Evolutionary conservation across 192 early-diverging fungal genomes (phyloP).

Genomic region (Rhizophagus clarus): DNA sequence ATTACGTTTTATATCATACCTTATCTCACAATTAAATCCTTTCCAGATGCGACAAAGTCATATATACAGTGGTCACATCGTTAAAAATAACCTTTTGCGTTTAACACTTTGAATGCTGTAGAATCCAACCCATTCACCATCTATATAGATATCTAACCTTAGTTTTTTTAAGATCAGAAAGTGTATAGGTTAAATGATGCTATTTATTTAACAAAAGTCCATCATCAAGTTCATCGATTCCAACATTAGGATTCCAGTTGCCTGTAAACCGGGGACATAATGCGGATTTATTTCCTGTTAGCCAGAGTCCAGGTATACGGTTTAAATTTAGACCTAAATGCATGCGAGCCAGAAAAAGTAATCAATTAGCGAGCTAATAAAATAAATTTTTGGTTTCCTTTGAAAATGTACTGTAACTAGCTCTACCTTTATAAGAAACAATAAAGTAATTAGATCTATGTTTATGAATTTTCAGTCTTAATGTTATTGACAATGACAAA

Average conservation of each 20-base stretch:
- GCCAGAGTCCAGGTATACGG: neutral
- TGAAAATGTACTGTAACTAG: neutral
- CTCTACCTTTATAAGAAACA: neutral
- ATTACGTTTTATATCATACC: conserved; percentile 6
- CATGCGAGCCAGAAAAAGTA: too few species aligned
- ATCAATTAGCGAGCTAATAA: too few species aligned
- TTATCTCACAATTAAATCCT: conserved; percentile 15
- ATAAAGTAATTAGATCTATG: neutral
- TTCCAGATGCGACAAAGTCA: too few species aligned
- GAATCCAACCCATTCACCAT: neutral
- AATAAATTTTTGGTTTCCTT: too few species aligned
- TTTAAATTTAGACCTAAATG: neutral
- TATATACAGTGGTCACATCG: too few species aligned
- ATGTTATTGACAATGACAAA: neutral
- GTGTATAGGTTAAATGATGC: conserved; percentile 21
- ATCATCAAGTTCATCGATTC: neutral
- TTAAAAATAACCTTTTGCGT: too few species aligned
- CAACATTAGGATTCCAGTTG: neutral
- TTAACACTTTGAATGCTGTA: neutral
- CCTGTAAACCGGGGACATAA: conserved; percentile 10
- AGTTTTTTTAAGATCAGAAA: conserved; percentile 19
- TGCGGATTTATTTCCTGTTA: neutral
- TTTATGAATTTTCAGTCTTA: neutral
- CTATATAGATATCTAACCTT: conserved; percentile 14
- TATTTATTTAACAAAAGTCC: neutral